These are phyloP conservation scores for Aspergillus sp. DNA, from an alignment of 2,329 filamentous ascomycete genomes.

Conservation along the genomic window DNA sequence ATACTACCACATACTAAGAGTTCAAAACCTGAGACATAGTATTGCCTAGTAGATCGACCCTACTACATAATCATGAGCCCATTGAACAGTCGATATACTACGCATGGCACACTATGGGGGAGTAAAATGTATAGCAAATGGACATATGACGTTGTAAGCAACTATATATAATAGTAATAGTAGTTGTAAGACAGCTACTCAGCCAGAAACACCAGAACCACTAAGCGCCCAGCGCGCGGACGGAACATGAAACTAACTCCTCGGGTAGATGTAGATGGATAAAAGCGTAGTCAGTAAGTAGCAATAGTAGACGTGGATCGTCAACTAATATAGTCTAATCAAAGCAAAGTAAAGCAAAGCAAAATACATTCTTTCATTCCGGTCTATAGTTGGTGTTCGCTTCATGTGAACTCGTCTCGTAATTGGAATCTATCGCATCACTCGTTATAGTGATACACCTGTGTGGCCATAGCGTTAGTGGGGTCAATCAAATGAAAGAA, in stretches of 20 bases:
- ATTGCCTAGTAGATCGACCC: no score
- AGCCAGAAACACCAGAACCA: not conserved
- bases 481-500: not conserved
- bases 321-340: not conserved
- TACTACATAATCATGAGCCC: no score
- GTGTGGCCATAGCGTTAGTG: constrained; percentile 11
- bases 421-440: constrained; percentile 43
- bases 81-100: no score
- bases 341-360: not conserved
- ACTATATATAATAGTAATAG: not conserved
- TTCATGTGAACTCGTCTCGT: not conserved
- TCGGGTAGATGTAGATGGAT: not conserved
- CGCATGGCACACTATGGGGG: no score
- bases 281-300: no score
- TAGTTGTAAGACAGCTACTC: not conserved
- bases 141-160: no score
- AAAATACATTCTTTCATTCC: not conserved
- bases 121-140: no score
- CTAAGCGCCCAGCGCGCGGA: not conserved
- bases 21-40: no score
- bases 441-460: constrained; percentile 92
- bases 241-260: not conserved
- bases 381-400: not conserved
- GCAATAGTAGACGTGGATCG: not conserved
- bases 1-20: no score